Evolutionary conservation across 176 grass and related monocot species (phyloP).

Genomic region (Elymus sibiricus): DNA sequence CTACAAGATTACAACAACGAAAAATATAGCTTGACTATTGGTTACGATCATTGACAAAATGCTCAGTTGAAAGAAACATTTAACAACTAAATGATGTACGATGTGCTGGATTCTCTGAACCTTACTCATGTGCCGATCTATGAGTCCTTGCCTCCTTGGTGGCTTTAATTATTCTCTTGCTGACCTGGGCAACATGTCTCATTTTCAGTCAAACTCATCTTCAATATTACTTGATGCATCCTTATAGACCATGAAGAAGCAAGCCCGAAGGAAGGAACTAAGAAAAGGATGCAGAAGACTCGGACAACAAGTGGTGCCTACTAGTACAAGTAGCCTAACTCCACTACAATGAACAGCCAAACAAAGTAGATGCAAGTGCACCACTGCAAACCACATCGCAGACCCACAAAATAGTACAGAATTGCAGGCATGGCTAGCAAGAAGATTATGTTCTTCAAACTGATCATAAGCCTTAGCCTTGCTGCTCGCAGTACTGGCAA

Average conservation of each 20-base stretch:
- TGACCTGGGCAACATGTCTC: neutral
- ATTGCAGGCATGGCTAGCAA: neutral
- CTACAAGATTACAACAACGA: neutral
- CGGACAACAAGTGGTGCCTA: neutral
- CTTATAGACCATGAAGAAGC: neutral
- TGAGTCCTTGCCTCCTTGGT: neutral
- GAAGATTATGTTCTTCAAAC: neutral
- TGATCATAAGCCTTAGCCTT: conserved; percentile 1
- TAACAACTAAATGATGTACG: conserved; percentile 3
- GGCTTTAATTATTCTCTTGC: neutral
- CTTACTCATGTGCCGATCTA: neutral
- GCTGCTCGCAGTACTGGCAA: neutral
- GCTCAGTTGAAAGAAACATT: neutral
- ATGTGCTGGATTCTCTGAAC: neutral
- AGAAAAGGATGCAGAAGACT: conserved; percentile 6
- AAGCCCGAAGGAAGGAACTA: neutral
- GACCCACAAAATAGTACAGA: neutral
- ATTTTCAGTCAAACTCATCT: neutral
- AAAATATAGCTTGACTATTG: neutral
- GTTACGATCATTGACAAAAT: neutral
- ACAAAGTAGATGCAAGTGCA: neutral
- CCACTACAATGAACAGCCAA: neutral
- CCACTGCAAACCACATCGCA: neutral
- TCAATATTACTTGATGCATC: neutral
- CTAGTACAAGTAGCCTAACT: neutral